Evolutionary conservation across 495 filamentous ascomycete genomes (phyloP), one percentile per base, ranked within the genome.

Genomic region (Daldinia bambusicola): DNA sequence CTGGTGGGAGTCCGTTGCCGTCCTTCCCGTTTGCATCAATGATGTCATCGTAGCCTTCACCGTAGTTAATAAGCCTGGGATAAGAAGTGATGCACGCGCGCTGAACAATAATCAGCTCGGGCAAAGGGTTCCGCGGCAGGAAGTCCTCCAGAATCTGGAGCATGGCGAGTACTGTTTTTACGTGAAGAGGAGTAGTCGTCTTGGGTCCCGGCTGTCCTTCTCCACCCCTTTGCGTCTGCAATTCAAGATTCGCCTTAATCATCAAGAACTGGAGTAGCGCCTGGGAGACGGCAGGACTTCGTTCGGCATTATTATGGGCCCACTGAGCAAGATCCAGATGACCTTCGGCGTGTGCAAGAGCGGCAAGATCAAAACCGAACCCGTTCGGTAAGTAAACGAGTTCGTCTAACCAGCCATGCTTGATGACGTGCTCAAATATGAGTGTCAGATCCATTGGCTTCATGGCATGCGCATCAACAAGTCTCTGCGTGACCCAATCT

Each of bases 11-110:
- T 0, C 86, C 84, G 75, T 98, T 96, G 4, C 90, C 89, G 50
- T 90, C 86, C 67, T 90, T 84, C 34, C 94, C 92, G 72, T 97
- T 95, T 18, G 86, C 85, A 74, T 98, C 91, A 67, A 97, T 93
- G 41, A 95, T 91, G 48, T 95, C 92, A 78, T 97, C 93, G 66
- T 89, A 92, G 7, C 90, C 93, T 80, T 97, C 92, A 1, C 94
- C 95, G 74, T 97, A 97, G 75, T 98, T 98, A 79, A 98, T 97
- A 48, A 99, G 84, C 55, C 95, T 86, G n/a, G 95, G 95, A 71
- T 97, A 99, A 0, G 91, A 91, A 43, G 94, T 93, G 60, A 99
- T 92, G 77, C 94, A 98, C 40, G 88, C 84, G 40, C 96, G 88
- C 79, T 98, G 93, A 53, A 97, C 86, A 9, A 80, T 60, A 41